Base-by-base conservation (phyloP, 805 yeast species). In the Wickerhamomyces pijperi region DNA sequence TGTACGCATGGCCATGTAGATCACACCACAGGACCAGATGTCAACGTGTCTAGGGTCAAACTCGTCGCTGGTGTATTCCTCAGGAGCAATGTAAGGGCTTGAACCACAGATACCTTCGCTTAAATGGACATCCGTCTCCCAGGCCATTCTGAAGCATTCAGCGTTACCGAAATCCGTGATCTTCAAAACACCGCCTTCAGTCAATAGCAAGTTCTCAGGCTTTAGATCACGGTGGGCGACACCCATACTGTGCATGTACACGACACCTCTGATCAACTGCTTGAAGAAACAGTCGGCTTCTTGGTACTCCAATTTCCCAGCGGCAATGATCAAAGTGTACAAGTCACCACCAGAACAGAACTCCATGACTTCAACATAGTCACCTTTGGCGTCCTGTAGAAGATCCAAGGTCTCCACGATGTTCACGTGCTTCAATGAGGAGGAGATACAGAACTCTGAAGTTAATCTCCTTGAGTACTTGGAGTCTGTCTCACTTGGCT, bases 281-380 rank as follows among this genome's bases (percentile, higher is more conserved):
- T 86, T 85, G 63, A 85, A 84, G 51, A 84, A 81, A 56, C 96
- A 87, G 56, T 87, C 94, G 12, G 95, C 90, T 56, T 87, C 95
- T 12, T 78, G 70, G 46, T 78, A 77, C 51, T 84, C 90, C 45
- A 84, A 60, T 61, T 76, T 81, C n/a, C 88, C 87, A 19, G 80
- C 72, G 0, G 86, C 78, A 34, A 81, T 73, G 42, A 82, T 80
- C 45, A 81, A 63, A 0, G 88, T 76, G 55, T 79, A 82, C 44
- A 82, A 63, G 56, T 82, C 92, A 42, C 94, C 94, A 38, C 90
- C 90, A 2, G 81, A 66, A 53, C 94, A 82, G 48, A 73, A 82
- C 59, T 82, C 90, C 90, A 82, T 81, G 36, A 82, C 90, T 57
- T 82, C 88, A 51, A 85, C 80, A 55, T 80, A 84, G 49, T 79